Evolutionary conservation across 2,329 filamentous ascomycete genomes (phyloP).

Genomic region (Colletotrichum sp.): DNA sequence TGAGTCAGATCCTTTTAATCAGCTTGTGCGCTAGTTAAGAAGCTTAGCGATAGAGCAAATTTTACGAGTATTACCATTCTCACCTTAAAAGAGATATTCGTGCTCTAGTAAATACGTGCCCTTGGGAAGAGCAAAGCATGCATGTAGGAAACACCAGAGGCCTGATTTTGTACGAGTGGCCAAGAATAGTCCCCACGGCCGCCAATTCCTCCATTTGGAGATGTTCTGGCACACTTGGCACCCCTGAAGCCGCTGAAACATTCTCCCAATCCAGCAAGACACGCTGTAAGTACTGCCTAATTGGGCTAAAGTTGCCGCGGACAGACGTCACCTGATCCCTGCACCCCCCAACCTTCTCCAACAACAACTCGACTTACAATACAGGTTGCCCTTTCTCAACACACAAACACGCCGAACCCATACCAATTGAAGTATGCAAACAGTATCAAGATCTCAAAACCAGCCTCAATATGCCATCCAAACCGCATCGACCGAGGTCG

Average conservation of each 20-base stretch:
- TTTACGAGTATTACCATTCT: no score
- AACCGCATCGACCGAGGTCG: background rate
- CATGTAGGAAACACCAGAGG: background rate
- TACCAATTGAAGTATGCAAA: background rate
- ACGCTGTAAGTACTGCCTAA: background rate
- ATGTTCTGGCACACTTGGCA: accelerated
- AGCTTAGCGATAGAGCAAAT: no score
- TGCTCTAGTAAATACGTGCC: no score
- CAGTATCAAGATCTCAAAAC: accelerated
- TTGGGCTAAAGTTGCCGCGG: background rate
- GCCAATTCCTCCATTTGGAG: background rate
- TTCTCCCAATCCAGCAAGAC: background rate
- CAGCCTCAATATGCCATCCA: background rate
- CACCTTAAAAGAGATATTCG: no score
- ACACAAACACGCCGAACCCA: background rate
- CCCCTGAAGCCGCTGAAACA: background rate
- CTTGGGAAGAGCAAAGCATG: background rate
- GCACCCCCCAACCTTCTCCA: background rate
- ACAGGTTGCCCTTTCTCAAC: background rate
- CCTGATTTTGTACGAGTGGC: no score
- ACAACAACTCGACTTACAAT: background rate
- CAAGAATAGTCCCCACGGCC: no score
- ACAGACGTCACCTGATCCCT: background rate
- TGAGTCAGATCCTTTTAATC: no score
- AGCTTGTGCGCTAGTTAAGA: no score